phyloP scores from a whole-genome alignment of 306 rosid genomes.

The Rubus idaeus region DNA sequence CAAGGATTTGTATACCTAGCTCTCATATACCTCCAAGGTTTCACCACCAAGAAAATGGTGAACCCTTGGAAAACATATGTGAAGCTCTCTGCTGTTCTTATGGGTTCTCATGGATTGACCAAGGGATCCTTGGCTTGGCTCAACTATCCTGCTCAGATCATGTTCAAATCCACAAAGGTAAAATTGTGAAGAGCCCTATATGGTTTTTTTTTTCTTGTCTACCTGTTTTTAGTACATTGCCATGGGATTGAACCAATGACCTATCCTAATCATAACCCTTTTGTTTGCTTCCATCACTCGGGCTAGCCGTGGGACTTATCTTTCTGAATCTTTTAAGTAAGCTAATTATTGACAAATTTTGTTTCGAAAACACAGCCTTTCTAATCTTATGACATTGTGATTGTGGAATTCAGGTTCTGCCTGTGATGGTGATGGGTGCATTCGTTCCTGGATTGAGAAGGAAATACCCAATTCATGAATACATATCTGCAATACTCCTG shows the following conservation, averaged over 20 bases:
- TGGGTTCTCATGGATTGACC: constrained; percentile 72
- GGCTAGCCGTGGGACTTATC: too few relatives aligned
- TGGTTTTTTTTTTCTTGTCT: too few relatives aligned
- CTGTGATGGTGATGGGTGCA: constrained; percentile 68
- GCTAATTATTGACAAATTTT: neutral
- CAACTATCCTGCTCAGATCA: constrained; percentile 67
- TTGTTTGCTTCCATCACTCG: too few relatives aligned
- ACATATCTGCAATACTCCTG: constrained; percentile 50
- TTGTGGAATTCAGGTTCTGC: constrained; percentile 47
- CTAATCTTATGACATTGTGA: neutral
- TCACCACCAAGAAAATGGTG: constrained; percentile 58
- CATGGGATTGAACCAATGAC: too few relatives aligned
- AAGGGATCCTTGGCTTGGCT: constrained; percentile 65
- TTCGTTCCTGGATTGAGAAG: constrained; percentile 66
- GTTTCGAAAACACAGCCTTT: neutral
- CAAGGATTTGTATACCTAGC: constrained; percentile 60
- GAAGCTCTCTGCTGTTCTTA: constrained; percentile 64
- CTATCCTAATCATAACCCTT: too few relatives aligned
- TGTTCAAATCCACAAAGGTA: constrained; percentile 70
- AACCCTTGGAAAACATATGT: constrained; percentile 63
- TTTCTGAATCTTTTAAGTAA: neutral
- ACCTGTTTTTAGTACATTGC: too few relatives aligned
- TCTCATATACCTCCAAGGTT: constrained; percentile 53
- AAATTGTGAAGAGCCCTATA: neutral
- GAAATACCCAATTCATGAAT: constrained; percentile 55